Conservation (phyloP, 2,329 filamentous ascomycete species). For the Immersiporthe knoxdaviesiana region DNA sequence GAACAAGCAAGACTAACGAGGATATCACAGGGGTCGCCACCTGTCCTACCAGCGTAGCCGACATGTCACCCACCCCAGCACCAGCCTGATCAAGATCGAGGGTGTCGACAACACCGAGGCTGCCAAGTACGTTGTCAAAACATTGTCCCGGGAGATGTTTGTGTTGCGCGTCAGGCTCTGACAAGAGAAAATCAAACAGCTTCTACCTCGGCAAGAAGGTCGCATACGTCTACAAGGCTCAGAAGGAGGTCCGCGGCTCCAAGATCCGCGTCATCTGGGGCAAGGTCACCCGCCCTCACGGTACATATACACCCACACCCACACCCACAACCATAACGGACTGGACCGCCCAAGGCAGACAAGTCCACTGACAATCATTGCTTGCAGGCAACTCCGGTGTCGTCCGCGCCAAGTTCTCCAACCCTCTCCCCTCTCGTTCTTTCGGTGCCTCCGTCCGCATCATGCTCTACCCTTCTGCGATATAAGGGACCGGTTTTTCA, state of each 20-base stretch:
- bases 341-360: constrained; percentile 15
- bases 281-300: constrained; percentile 95
- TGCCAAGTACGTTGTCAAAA: constrained; percentile 69
- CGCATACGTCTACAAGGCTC: constrained; percentile 96
- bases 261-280: constrained; percentile 99
- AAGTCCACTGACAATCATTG: constrained; percentile 13
- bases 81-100: constrained; percentile 97
- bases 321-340: too few relatives aligned
- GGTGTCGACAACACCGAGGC: constrained; percentile 89
- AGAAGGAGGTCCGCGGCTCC: constrained; percentile 92
- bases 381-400: constrained; percentile 88
- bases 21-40: constrained; percentile 81
- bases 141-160: constrained; percentile 25
- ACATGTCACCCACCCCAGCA: constrained; percentile 87
- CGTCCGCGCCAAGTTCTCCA: constrained; percentile 95
- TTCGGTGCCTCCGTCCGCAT: constrained; percentile 96
- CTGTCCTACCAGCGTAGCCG: constrained; percentile 96
- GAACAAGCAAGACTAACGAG: constrained; percentile 35
- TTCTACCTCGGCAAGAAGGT: constrained; percentile 99
- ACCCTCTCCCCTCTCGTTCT: constrained; percentile 93
- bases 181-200: constrained; percentile 47
- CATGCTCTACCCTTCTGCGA: constrained; percentile 97
- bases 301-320: constrained; percentile 55
- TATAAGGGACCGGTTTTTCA: constrained; percentile 68
- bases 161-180: constrained; percentile 31